Evolutionary conservation across 257 asterid species (phyloP).

Genomic region (Cordia subcordata): DNA sequence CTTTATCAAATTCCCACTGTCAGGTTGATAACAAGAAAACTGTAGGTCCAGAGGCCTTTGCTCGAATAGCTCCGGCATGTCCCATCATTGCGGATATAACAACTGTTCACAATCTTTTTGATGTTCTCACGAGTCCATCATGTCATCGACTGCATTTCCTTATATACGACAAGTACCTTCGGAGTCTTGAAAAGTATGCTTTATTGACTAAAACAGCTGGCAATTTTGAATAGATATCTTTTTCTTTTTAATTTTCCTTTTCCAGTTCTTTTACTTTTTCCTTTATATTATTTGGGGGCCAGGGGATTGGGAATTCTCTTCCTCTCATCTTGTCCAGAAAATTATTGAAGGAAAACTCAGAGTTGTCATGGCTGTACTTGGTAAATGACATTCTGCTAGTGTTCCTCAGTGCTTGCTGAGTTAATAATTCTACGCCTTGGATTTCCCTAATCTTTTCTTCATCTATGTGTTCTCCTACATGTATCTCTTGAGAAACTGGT

Average conservation of each 20-base stretch:
- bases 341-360: no score
- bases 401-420: no score
- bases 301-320: no score
- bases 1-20: slow-evolving; percentile 22
- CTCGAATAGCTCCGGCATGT: slow-evolving; percentile 89
- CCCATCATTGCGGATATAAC: slow-evolving; percentile 67
- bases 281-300: slow-evolving; percentile 5
- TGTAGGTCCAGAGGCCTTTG: slow-evolving; percentile 83
- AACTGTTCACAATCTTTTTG: slow-evolving; percentile 87
- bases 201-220: slow-evolving; percentile 25
- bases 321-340: no score
- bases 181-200: slow-evolving; percentile 79
- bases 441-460: no score
- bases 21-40: slow-evolving; percentile 86
- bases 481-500: no score
- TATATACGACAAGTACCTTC: slow-evolving; percentile 73
- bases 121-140: slow-evolving; percentile 66
- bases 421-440: no score
- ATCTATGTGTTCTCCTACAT: no score
- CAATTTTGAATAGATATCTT: slow-evolving; percentile 7
- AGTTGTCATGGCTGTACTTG: no score
- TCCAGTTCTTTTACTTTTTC: background rate
- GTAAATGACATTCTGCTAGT: no score
- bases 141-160: slow-evolving; percentile 78
- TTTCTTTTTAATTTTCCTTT: background rate